Evolutionary conservation across 148 eudicot species (phyloP).

Genomic region (Polygonum maritimum): DNA sequence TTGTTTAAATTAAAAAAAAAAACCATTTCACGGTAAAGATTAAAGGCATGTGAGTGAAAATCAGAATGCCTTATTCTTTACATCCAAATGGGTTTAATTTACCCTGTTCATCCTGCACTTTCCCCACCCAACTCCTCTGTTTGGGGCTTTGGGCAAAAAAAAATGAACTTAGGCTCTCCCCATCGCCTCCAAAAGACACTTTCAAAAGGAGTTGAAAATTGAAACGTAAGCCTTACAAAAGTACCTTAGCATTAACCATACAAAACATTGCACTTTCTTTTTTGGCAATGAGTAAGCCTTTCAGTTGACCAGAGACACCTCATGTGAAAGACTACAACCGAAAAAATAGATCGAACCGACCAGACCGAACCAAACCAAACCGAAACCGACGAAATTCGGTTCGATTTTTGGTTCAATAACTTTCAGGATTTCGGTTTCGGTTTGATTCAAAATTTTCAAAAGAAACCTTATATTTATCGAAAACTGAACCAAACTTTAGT

Average conservation of each 20-base stretch:
- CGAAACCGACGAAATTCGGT: too few species aligned
- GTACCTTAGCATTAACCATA: neutral
- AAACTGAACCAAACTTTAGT: too few species aligned
- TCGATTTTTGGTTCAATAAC: too few species aligned
- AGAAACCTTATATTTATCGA: too few species aligned
- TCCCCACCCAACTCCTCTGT: neutral
- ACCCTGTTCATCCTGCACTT: neutral
- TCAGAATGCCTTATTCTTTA: neutral
- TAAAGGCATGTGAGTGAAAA: neutral
- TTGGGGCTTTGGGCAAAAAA: conserved; percentile 3
- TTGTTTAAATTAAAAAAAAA: neutral
- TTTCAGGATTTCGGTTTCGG: too few species aligned
- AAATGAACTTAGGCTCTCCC: neutral
- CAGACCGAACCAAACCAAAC: too few species aligned
- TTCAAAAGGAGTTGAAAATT: neutral
- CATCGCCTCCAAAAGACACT: neutral
- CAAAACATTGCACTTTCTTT: neutral
- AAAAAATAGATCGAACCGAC: too few species aligned
- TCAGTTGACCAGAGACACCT: too few species aligned
- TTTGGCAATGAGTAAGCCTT: neutral
- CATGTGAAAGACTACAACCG: too few species aligned
- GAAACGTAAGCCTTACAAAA: neutral
- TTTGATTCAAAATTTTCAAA: too few species aligned
- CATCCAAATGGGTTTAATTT: neutral
- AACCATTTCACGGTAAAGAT: neutral